Conservation (phyloP, 2,329 filamentous ascomycete genomes). For the Sarocladiaceae sp. region DNA sequence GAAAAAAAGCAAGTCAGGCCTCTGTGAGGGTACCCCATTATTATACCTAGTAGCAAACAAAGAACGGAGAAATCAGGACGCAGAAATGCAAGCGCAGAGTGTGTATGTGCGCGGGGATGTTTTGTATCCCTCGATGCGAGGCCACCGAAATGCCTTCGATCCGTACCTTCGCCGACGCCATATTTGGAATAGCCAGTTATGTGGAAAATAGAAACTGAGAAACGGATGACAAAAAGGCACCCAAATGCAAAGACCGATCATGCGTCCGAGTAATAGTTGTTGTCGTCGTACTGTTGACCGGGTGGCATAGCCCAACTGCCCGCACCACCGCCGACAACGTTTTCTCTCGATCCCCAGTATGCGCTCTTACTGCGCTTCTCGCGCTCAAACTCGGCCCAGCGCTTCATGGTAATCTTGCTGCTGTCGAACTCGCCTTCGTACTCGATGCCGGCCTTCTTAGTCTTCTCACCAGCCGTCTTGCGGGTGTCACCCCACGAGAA, state of each 20-base stretch:
- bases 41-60: slow-evolving; percentile 9
- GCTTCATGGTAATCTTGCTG: slow-evolving; percentile 98
- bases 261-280: slow-evolving; percentile 48
- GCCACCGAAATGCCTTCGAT: background rate
- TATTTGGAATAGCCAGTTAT: background rate
- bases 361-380: slow-evolving; percentile 45
- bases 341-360: slow-evolving; percentile 49
- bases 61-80: background rate
- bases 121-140: background rate
- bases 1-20: too few relatives aligned
- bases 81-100: background rate
- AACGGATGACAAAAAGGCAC: background rate
- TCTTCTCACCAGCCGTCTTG: slow-evolving; percentile 87
- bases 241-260: slow-evolving; percentile 20
- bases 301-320: slow-evolving; percentile 37
- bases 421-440: slow-evolving; percentile 96
- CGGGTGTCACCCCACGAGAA: slow-evolving; percentile 98
- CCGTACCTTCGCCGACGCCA: slow-evolving; percentile 7
- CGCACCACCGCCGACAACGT: slow-evolving; percentile 31
- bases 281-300: slow-evolving; percentile 42
- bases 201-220: background rate
- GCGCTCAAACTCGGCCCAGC: slow-evolving; percentile 93
- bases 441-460: slow-evolving; percentile 79
- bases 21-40: too few relatives aligned
- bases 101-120: background rate